Base-by-base conservation (phyloP, 2,329 filamentous ascomycete species). In the Sphaerulina populicola region DNA sequence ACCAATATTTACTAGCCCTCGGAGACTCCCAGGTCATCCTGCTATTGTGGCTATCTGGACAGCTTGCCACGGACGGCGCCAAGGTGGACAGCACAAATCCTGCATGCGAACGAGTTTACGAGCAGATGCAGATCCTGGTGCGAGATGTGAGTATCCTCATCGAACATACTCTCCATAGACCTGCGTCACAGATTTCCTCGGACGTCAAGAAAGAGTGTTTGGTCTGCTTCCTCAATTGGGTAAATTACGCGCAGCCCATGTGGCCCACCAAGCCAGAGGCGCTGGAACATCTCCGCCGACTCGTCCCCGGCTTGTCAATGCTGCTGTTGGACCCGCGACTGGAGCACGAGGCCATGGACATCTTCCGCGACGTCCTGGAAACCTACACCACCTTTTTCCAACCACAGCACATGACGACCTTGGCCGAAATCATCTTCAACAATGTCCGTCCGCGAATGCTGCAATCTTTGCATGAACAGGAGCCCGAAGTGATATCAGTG, bases 201-300 rank as follows among this genome's bases (percentile, higher is more conserved):
- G 53, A 50, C 18, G 23, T 60, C 30, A 54, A 57, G 38, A 49
- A 55, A 6, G 62, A 64, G 36, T 69, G 66, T 30, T 54, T 68
- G 27, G 62, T 62, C 38, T 64, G 62, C 56, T 71, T 69, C 50
- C 50, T 57, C 10, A 77, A 83, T 4, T 91, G 86, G 85, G 77
- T 88, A 30, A 75, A 80, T 59, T 89, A 88, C 62, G 82, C 81
- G 4, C 84, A 88, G 60, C 77, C 79, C 31, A 74, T 78, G 27
- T 80, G 81, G 44, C 71, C 77, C 2, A 75, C 77, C 41, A 76
- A 78, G 31, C 76, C 76, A 12, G 72, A 77, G 12, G 72, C 85
- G 30, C 70, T 85, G 2, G 71, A 75, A 14, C 73, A 79, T 14
- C 72, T 90, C 11, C 78, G 78, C 30, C 72, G 75, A 1, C 70